A percentile compares a stretch with the other conserved stretches of the same genome.
Conservation (phyloP, 305 asterid species). For the Rubia balearica region DNA sequence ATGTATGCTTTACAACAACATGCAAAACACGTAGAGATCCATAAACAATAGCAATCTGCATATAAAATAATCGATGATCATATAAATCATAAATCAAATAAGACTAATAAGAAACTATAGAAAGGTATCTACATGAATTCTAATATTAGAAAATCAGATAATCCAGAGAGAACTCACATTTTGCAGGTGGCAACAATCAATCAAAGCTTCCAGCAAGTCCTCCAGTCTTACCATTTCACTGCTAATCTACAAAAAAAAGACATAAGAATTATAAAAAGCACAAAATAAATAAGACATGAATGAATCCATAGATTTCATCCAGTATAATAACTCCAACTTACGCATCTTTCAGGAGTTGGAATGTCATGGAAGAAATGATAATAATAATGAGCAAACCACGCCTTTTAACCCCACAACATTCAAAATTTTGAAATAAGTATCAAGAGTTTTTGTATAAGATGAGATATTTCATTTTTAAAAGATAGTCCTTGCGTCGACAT, state of each 20-base stretch:
- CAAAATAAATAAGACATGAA: slow-evolving; percentile 2
- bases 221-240: slow-evolving; percentile 45
- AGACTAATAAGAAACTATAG: background rate
- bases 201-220: slow-evolving; percentile 65
- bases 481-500: background rate
- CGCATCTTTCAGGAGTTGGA: background rate
- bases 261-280: slow-evolving; percentile 7
- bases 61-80: slow-evolving; percentile 6
- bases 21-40: slow-evolving; percentile 62
- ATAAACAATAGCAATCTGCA: slow-evolving; percentile 60
- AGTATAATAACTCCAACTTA: background rate
- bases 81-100: background rate
- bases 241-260: slow-evolving; percentile 56
- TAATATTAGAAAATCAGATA: background rate
- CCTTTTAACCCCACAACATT: background rate
- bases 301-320: background rate
- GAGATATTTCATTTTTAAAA: background rate
- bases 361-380: background rate
- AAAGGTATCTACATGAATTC: background rate
- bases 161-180: slow-evolving; percentile 44
- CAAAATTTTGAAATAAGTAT: background rate
- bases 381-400: slow-evolving; percentile 1
- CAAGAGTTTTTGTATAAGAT: background rate
- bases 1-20: slow-evolving; percentile 43
- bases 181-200: slow-evolving; percentile 59